Percentiles rank a stretch among this genome's conserved stretches.
phyloP scores from a whole-genome alignment of 163 green algal genomes.

The Coccomyxa subellipsoidea region DNA sequence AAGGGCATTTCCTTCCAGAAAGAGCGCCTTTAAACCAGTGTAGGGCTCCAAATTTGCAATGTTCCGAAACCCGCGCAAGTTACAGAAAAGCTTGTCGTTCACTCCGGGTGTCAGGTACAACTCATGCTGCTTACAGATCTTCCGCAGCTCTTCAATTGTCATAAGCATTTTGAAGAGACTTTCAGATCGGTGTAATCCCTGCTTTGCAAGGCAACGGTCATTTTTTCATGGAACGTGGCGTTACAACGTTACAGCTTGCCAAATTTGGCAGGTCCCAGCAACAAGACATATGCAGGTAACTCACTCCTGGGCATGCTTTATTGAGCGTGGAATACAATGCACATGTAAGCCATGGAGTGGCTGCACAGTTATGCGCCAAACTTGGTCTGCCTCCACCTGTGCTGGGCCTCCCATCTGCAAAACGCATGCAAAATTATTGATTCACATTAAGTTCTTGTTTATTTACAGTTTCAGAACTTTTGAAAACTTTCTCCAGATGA shows the following conservation, averaged over 20 bases:
- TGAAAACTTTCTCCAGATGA: too few relatives aligned
- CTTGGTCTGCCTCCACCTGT: neutral
- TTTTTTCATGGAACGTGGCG: neutral
- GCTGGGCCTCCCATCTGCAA: neutral
- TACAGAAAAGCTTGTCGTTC: conserved; percentile 86
- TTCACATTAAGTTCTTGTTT: too few relatives aligned
- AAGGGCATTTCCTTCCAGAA: conserved; percentile 85
- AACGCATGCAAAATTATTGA: neutral
- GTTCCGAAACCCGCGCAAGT: conserved; percentile 74
- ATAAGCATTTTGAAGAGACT: conserved; percentile 51
- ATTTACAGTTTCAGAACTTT: too few relatives aligned
- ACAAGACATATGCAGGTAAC: too few relatives aligned
- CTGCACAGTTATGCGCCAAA: conserved; percentile 2
- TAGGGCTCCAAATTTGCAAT: conserved; percentile 78
- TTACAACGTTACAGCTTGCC: neutral
- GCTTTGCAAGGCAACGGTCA: neutral
- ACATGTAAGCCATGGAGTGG: neutral
- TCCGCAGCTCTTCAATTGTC: conserved; percentile 48
- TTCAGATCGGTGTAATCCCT: too few relatives aligned
- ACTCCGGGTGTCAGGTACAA: conserved; percentile 74
- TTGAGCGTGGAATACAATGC: neutral
- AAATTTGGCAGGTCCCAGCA: too few relatives aligned
- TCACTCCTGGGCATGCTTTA: neutral
- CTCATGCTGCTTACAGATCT: conserved; percentile 72
- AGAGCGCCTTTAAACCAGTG: conserved; percentile 70